Base-by-base conservation (phyloP, 2,329 filamentous ascomycete species). In the Fusarium nodosum region DNA sequence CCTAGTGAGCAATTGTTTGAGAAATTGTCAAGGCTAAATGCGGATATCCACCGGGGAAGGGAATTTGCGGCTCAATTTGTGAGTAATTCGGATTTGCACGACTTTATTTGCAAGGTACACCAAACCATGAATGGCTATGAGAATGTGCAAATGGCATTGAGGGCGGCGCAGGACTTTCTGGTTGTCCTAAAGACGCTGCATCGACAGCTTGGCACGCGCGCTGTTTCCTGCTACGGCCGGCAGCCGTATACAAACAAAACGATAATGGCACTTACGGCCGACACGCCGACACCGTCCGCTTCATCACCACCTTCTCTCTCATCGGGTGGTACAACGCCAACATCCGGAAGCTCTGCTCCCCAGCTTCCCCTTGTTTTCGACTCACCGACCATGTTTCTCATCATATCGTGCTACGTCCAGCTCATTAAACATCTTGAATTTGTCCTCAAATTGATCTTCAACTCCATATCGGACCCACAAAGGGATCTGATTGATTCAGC, bases 341-440 rank as follows among this genome's bases (percentile, higher is more conserved):
- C 63, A 15, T 39, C 36, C 12, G 42, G 31, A 31, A 66, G 31
- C 61, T 16, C 31, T 30, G 39, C 42, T 24, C 55, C 54, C 12
- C 42, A 45, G 52, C 56, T 57, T 15, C 46, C 67, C 42, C 67
- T 63, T 2, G 66, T 53, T 9, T 68, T 72, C 20, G 75, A 76
- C 56, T 68, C 72, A 2, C 61, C 76, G 0, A 76, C 75, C 3
- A 72, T 76, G 45, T 68, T 77, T 30, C 66, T 76, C 24, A 64
- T 77, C 39, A 73, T 76, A 47, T 78, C 76, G 9, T 78, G 76
- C 47, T 77, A 73, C 45, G 63, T 70, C 7, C 75, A 78, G 28
- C 59, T 76, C 28, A 61, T 74, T 51, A 66, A 65, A 11, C 68
- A 74, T 50, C 66, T 76, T 18, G 77, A 78, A 24, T 48, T 72